Conservation (phyloP, 2,329 filamentous ascomycete genomes). For the Fusarium abutilonis region DNA sequence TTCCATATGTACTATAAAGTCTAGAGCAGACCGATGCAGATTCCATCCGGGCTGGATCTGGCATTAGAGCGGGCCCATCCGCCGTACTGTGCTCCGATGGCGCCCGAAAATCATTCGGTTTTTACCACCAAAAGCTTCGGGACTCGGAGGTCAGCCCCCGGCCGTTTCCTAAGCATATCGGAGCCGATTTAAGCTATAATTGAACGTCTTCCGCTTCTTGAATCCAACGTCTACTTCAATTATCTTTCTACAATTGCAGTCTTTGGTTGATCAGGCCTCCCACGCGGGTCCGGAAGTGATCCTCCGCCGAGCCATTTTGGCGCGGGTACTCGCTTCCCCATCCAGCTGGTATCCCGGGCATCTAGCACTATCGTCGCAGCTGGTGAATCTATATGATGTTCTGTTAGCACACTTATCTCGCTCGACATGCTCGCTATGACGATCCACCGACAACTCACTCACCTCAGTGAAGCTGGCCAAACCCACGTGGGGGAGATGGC, state of each 20-base stretch:
- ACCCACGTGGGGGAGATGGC: conserved; percentile 32
- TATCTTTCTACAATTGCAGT: neutral
- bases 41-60: neutral
- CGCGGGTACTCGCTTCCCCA: conserved; percentile 17
- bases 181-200: conserved; percentile 31
- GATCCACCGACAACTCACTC: neutral
- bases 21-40: conserved; percentile 14
- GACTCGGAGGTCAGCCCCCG: conserved; percentile 21
- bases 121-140: conserved; percentile 9
- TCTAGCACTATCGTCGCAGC: conserved; percentile 21
- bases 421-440: conserved; percentile 5
- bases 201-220: conserved; percentile 30
- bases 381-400: conserved; percentile 11
- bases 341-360: conserved; percentile 10
- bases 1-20: conserved; percentile 1
- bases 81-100: conserved; percentile 31
- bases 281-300: conserved; percentile 11
- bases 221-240: conserved; percentile 6
- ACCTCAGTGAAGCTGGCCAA: conserved; percentile 4
- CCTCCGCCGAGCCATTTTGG: conserved; percentile 12
- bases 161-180: conserved; percentile 23
- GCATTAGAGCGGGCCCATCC: conserved; percentile 11
- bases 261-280: neutral
- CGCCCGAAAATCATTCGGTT: conserved; percentile 33
- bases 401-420: conserved; percentile 16